Conservation (phyloP, 176 grass and related monocot genomes). For the Pharus latifolius region DNA sequence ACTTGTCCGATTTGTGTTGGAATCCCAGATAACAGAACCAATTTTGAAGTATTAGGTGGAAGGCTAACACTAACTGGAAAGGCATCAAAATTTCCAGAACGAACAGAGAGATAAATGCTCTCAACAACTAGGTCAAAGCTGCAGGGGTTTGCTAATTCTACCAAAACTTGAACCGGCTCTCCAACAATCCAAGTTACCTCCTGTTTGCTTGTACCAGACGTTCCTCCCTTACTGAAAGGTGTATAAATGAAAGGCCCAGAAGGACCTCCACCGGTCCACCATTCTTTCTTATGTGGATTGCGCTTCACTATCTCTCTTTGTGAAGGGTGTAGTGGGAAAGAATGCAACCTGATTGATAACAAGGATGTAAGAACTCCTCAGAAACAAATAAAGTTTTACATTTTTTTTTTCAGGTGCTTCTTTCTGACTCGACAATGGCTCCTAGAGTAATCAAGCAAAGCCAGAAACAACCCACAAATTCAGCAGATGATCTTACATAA, state of each 20-base stretch:
- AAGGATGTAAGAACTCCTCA: neutral
- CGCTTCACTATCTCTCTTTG: slow-evolving; percentile 95
- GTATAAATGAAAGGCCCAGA: slow-evolving; percentile 99
- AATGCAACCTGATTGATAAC: slow-evolving; percentile 77
- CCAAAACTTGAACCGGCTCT: slow-evolving; percentile 93
- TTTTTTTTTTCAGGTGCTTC: neutral
- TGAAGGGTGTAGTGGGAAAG: slow-evolving; percentile 84
- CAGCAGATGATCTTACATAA: no score
- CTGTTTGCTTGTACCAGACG: slow-evolving; percentile 54
- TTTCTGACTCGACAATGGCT: neutral
- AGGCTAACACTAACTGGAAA: slow-evolving; percentile 88
- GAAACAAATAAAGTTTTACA: neutral
- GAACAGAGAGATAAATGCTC: slow-evolving; percentile 98
- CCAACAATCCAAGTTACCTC: slow-evolving; percentile 90
- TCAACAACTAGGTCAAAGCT: slow-evolving; percentile 87
- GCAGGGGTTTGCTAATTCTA: slow-evolving; percentile 98
- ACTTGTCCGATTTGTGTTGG: slow-evolving; percentile 81
- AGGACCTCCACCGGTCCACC: slow-evolving; percentile 88
- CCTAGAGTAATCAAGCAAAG: neutral
- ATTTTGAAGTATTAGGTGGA: slow-evolving; percentile 89
- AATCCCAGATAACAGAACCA: slow-evolving; percentile 83
- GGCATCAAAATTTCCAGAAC: slow-evolving; percentile 97
- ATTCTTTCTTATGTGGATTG: slow-evolving; percentile 83
- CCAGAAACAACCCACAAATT: no score
- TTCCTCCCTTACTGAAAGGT: slow-evolving; percentile 70